Evolutionary conservation across 1,139 yeast genomes (phyloP).

Genomic region (Pichia sorboxylosa): DNA sequence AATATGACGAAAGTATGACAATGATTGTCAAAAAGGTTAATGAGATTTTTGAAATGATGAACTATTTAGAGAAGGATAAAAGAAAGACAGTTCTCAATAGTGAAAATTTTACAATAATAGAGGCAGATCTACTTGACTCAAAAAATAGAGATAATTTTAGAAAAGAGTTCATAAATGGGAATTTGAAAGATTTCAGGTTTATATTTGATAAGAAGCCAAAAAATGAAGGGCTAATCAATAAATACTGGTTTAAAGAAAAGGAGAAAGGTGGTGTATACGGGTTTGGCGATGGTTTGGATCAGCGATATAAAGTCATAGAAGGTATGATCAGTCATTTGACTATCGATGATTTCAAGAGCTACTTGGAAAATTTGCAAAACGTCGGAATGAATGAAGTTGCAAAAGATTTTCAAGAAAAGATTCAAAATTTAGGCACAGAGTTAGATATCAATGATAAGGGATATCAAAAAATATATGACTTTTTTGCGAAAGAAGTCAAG

Average conservation of each 20-base stretch:
- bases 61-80: slow-evolving; percentile 45
- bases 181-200: background rate
- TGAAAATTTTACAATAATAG: slow-evolving; percentile 30
- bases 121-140: slow-evolving; percentile 27
- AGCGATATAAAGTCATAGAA: no score
- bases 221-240: background rate
- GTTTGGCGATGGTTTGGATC: no score
- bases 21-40: slow-evolving; percentile 40
- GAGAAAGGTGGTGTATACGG: no score
- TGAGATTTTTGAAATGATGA: slow-evolving; percentile 47
- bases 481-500: slow-evolving; percentile 23
- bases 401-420: no score
- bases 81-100: slow-evolving; percentile 51
- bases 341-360: no score
- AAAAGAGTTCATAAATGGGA: slow-evolving; percentile 12
- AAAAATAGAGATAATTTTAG: slow-evolving; percentile 18
- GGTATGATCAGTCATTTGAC: no score
- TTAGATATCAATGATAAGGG: slow-evolving; percentile 20
- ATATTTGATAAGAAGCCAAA: background rate
- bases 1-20: slow-evolving; percentile 52
- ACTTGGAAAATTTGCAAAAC: no score
- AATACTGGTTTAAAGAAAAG: slow-evolving; percentile 12
- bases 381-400: no score
- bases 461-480: slow-evolving; percentile 20
- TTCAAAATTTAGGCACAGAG: slow-evolving; percentile 21